Evolutionary conservation across 345 rosid genomes (phyloP).

Genomic region (Salix udensis): DNA sequence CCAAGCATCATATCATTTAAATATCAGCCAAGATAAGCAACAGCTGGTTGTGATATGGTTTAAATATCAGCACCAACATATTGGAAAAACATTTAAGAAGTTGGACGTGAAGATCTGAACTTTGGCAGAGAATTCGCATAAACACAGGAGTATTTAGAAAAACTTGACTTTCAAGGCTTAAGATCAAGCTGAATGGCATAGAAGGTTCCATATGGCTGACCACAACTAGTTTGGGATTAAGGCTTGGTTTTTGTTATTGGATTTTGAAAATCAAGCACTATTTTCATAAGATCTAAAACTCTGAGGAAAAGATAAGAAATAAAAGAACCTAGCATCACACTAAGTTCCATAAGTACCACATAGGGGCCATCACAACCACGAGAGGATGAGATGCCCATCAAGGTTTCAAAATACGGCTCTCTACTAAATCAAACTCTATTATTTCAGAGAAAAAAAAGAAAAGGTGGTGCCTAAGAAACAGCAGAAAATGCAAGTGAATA

Average conservation of each 20-base stretch:
- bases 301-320: not conserved
- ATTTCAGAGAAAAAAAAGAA: not conserved
- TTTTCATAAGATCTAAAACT: not conserved
- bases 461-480: not conserved
- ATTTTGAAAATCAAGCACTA: too few species aligned
- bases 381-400: not conserved
- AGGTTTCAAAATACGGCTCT: not conserved
- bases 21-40: not conserved
- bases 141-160: not conserved
- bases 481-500: not conserved
- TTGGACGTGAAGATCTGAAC: not conserved
- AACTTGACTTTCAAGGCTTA: not conserved
- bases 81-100: not conserved
- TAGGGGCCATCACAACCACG: not conserved
- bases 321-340: not conserved
- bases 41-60: not conserved
- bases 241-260: not conserved
- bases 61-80: not conserved
- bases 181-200: too few species aligned
- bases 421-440: not conserved
- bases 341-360: not conserved
- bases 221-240: not conserved
- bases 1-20: not conserved
- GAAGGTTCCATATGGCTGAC: not conserved
- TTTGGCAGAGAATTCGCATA: not conserved